Evolutionary conservation across 2,329 filamentous ascomycete species (phyloP), one percentile per base, ranked within the genome.

Genomic region (Microdochium paspali): DNA sequence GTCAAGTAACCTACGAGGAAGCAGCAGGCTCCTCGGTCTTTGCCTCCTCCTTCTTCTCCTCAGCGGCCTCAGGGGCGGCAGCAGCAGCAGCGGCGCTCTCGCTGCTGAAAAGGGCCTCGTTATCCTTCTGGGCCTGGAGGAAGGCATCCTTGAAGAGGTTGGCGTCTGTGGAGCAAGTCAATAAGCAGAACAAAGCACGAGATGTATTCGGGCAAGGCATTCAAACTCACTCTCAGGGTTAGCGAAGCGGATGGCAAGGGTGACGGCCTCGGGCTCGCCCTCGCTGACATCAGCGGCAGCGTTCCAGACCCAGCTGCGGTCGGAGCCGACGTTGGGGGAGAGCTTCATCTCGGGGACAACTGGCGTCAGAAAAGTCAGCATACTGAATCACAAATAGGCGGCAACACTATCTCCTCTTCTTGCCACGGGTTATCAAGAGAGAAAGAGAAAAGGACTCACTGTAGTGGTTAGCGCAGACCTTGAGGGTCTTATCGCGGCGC

Each of bases 391-490:
- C n/a, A n/a, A n/a, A n/a, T n/a, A n/a, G n/a, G n/a, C n/a, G n/a
- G n/a, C n/a, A n/a, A n/a, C n/a, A n/a, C n/a, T n/a, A n/a, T n/a
- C n/a, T n/a, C n/a, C n/a, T n/a, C n/a, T n/a, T n/a, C n/a, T n/a
- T n/a, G n/a, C n/a, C n/a, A n/a, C n/a, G n/a, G n/a, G 1, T 28
- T 26, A 30, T 21, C 26, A n/a, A 24, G n/a, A 10, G 35, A 9
- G 10, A n/a, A 24, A 39, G 25, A 44, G 12, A 15, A 31, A 18
- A 25, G 13, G 24, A 74, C 86, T 62, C 84, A 95, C 90, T 85
- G 73, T 98, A 98, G 80, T 98, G 93, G 79, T 98, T 98, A 66
- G 93, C 93, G 84, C 93, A 98, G 72, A 98, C 93, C 81, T 98
- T 98, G 74, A 97, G 83, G 52, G 93, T 98, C 88, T 97, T 97